These are phyloP conservation scores for Sisymbrium altissimum DNA, from an alignment of 345 rosid genomes.

Conservation along the genomic window DNA sequence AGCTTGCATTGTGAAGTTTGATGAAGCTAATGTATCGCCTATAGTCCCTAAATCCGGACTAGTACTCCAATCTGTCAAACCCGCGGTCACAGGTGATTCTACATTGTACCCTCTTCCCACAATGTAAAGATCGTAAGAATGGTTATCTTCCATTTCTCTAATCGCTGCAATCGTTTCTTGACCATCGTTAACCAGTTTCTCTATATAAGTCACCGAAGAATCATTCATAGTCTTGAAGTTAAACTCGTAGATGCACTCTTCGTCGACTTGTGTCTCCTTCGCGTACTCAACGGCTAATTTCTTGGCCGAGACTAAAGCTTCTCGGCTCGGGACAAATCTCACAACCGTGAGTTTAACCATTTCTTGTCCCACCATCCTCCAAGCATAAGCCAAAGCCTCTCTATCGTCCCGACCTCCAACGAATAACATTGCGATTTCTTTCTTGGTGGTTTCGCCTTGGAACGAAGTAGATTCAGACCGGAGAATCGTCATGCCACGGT, in stretches of 20 bases:
- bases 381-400: slow-evolving; percentile 63
- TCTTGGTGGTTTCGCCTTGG: slow-evolving; percentile 3
- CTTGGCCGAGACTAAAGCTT: neutral
- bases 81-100: slow-evolving; percentile 35
- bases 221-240: slow-evolving; percentile 38
- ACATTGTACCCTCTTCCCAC: slow-evolving; percentile 50
- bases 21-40: slow-evolving; percentile 49
- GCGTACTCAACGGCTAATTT: neutral
- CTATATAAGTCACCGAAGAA: slow-evolving; percentile 28
- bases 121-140: slow-evolving; percentile 41
- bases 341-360: slow-evolving; percentile 42
- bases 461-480: slow-evolving; percentile 3
- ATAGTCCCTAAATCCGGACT: slow-evolving; percentile 54
- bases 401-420: slow-evolving; percentile 62
- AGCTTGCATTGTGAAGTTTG: slow-evolving; percentile 43
- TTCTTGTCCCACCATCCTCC: slow-evolving; percentile 47
- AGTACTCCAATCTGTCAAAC: slow-evolving; percentile 45
- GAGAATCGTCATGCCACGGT: slow-evolving; percentile 42
- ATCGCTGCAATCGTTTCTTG: slow-evolving; percentile 37
- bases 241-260: slow-evolving; percentile 44
- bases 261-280: slow-evolving; percentile 34
- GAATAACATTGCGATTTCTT: slow-evolving; percentile 41
- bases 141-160: slow-evolving; percentile 32
- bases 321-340: slow-evolving; percentile 38
- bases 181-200: slow-evolving; percentile 42